phyloP scores from a whole-genome alignment of 441 rosid species.

The Metrosideros polymorpha region DNA sequence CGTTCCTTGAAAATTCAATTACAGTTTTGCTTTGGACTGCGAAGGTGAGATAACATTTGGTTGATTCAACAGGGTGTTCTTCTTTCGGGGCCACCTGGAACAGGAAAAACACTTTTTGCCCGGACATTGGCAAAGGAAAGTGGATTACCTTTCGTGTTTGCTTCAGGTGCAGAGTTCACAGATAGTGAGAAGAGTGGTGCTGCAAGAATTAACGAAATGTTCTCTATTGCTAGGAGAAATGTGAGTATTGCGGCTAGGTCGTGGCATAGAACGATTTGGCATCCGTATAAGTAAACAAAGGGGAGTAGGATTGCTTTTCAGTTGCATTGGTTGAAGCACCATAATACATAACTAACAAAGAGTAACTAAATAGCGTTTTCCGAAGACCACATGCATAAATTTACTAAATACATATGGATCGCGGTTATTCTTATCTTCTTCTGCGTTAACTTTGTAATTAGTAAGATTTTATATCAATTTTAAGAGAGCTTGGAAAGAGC shows the following conservation, averaged over 20 bases:
- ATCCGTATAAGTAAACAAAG: not conserved
- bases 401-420: not conserved
- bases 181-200: slow-evolving; percentile 93
- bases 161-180: slow-evolving; percentile 96
- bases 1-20: not conserved
- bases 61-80: slow-evolving; percentile 68
- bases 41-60: not conserved
- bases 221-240: slow-evolving; percentile 84
- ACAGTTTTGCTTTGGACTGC: slow-evolving; percentile 1
- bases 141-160: slow-evolving; percentile 93
- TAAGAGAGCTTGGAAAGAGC: not conserved
- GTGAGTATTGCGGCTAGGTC: slow-evolving; percentile 27
- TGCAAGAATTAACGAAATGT: slow-evolving; percentile 89
- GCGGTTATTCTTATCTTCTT: not conserved
- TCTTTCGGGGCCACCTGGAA: slow-evolving; percentile 98
- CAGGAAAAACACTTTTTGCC: slow-evolving; percentile 99
- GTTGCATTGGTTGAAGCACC: not conserved
- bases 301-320: not conserved
- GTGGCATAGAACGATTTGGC: not conserved
- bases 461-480: not conserved
- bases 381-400: not conserved
- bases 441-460: not conserved
- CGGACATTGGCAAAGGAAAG: slow-evolving; percentile 93
- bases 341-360: not conserved
- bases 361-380: not conserved